phyloP scores from a whole-genome alignment of 371 early-diverging fungal species.

The Circinella umbellata region DNA sequence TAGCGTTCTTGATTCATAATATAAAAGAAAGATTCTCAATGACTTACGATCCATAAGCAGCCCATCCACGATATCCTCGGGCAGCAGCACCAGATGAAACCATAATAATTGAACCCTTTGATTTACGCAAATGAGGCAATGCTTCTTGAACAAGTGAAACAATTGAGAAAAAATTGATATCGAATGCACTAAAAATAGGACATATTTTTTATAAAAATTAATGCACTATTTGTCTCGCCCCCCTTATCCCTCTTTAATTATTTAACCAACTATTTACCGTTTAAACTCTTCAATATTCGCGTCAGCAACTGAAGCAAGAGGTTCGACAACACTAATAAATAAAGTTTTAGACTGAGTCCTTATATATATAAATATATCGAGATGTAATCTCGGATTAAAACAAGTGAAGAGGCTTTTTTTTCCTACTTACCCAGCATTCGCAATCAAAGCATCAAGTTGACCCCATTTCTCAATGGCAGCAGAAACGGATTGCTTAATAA shows the following conservation, averaged over 20 bases:
- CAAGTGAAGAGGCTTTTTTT: background rate
- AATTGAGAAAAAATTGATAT: slow-evolving; percentile 82
- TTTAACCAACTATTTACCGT: slow-evolving; percentile 16
- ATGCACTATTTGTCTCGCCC: too few relatives aligned
- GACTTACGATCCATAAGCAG: slow-evolving; percentile 68
- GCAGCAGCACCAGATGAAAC: slow-evolving; percentile 82
- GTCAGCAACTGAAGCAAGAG: slow-evolving; percentile 66
- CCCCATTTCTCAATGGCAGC: slow-evolving; percentile 59
- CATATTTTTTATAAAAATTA: background rate
- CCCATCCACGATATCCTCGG: slow-evolving; percentile 74
- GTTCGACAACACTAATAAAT: slow-evolving; percentile 67
- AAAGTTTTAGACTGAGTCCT: too few relatives aligned
- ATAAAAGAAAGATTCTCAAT: background rate
- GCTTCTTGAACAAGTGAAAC: slow-evolving; percentile 67
- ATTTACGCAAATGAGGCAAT: slow-evolving; percentile 68
- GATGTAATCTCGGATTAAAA: too few relatives aligned
- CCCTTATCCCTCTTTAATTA: background rate
- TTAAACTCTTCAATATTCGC: slow-evolving; percentile 66
- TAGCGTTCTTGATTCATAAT: too few relatives aligned
- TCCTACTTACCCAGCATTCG: slow-evolving; percentile 79
- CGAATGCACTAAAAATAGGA: slow-evolving; percentile 57
- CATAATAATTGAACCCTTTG: slow-evolving; percentile 66
- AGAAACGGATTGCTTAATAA: slow-evolving; percentile 46
- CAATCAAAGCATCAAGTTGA: slow-evolving; percentile 73
- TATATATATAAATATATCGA: too few relatives aligned